phyloP scores from a whole-genome alignment of 345 rosid species.

The Gossypium bickii region DNA sequence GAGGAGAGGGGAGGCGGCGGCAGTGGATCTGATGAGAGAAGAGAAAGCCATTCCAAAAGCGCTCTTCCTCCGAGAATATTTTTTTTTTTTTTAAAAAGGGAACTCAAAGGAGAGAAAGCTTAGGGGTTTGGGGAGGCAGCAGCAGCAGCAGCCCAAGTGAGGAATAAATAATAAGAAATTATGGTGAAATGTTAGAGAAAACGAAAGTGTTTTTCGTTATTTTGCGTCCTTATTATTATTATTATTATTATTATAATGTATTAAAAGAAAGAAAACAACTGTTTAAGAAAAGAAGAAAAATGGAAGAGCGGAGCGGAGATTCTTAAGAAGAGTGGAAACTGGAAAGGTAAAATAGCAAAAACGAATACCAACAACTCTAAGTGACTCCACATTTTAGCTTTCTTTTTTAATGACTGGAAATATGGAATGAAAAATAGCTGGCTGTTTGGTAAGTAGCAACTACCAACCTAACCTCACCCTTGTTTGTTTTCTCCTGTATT shows the following conservation, averaged over 20 bases:
- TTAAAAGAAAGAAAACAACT: background rate
- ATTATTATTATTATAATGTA: no score
- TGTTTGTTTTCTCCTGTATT: background rate
- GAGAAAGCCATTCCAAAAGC: conserved; percentile 55
- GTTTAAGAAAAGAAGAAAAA: background rate
- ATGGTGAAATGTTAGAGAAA: background rate
- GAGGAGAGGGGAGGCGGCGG: conserved; percentile 34
- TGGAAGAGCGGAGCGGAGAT: background rate
- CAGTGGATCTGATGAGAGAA: conserved; percentile 59
- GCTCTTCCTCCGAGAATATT: background rate
- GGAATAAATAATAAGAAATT: conserved; percentile 4
- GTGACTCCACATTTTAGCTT: background rate
- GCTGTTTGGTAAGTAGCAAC: background rate
- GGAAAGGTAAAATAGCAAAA: no score
- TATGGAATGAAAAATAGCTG: background rate
- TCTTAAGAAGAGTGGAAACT: background rate
- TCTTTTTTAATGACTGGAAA: background rate
- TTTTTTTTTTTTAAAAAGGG: background rate
- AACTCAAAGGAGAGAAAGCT: background rate
- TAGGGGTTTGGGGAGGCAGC: conserved; percentile 23
- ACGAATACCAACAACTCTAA: background rate
- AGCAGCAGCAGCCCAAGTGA: background rate
- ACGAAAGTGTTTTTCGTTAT: background rate
- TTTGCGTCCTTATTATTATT: background rate
- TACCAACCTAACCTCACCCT: background rate